A percentile compares a stretch with the other conserved stretches of the same genome.
Conservation (phyloP, 768 basidiomycete genomes). For the Plicaturopsis crispa region DNA sequence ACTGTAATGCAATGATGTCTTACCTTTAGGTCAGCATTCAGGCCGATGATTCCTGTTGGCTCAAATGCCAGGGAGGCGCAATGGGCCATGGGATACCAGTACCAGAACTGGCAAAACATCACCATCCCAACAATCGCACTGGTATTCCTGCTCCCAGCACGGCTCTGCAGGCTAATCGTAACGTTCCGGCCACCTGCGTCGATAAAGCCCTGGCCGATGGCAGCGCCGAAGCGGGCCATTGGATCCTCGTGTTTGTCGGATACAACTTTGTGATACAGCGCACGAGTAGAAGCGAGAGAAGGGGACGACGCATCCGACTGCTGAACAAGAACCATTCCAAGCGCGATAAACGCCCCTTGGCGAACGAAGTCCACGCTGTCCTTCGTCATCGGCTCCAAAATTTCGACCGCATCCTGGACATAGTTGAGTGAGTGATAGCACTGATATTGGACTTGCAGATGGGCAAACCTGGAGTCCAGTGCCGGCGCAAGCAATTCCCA, state of each 20-base stretch:
- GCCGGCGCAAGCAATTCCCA: slow-evolving; percentile 96
- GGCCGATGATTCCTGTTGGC: slow-evolving; percentile 90
- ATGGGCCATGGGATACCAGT: slow-evolving; percentile 98
- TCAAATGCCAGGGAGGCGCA: slow-evolving; percentile 89
- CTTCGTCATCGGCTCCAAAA: slow-evolving; percentile 96
- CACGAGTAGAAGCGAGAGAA: slow-evolving; percentile 70
- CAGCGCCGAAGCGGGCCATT: slow-evolving; percentile 96
- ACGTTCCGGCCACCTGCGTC: slow-evolving; percentile 97
- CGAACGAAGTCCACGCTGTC: slow-evolving; percentile 98
- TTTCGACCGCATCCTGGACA: slow-evolving; percentile 84
- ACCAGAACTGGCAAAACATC: slow-evolving; percentile 99
- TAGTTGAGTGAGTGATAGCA: slow-evolving; percentile 3
- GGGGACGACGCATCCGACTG: slow-evolving; percentile 89
- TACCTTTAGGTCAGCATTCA: slow-evolving; percentile 83
- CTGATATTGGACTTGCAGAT: neutral
- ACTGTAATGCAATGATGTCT: slow-evolving; percentile 10
- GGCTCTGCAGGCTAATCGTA: slow-evolving; percentile 88
- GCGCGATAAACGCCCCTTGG: slow-evolving; percentile 91
- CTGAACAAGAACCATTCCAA: slow-evolving; percentile 95
- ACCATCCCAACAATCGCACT: slow-evolving; percentile 97
- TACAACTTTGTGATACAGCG: slow-evolving; percentile 85
- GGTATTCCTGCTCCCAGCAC: slow-evolving; percentile 89
- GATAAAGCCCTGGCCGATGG: slow-evolving; percentile 92
- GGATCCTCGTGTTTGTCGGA: slow-evolving; percentile 98
- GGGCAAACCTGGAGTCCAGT: slow-evolving; percentile 80